Conservation (phyloP, 2,329 filamentous ascomycete genomes). For the Neopestalotiopsis rosae region DNA sequence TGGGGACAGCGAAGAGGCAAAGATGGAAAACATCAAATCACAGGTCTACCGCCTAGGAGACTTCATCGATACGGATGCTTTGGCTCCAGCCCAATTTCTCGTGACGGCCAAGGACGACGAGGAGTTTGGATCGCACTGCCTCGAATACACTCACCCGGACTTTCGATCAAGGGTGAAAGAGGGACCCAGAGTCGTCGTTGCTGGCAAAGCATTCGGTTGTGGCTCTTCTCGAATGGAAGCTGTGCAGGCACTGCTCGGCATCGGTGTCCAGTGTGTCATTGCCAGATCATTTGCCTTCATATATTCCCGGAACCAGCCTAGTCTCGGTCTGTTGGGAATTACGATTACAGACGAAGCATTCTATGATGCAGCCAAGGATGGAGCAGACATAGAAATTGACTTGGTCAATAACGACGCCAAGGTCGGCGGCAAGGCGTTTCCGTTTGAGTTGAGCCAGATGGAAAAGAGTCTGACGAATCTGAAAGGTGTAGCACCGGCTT, state of each 20-base stretch:
- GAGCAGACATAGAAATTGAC: constrained; percentile 8
- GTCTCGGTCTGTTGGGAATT: constrained; percentile 49
- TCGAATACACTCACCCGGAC: constrained; percentile 44
- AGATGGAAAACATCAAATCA: constrained; percentile 30
- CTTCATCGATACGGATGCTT: constrained; percentile 50
- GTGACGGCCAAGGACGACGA: constrained; percentile 36
- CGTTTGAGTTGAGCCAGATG: constrained; percentile 10
- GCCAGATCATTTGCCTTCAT: constrained; percentile 52
- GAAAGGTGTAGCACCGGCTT: background rate
- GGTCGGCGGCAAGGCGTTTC: constrained; percentile 11
- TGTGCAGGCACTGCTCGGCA: constrained; percentile 43
- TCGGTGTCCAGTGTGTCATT: constrained; percentile 47
- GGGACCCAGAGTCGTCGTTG: constrained; percentile 47
- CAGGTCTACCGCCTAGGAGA: constrained; percentile 48
- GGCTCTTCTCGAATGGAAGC: constrained; percentile 52
- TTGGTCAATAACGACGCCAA: background rate
- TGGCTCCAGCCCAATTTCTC: constrained; percentile 45
- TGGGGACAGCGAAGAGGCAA: background rate
- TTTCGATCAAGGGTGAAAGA: constrained; percentile 43
- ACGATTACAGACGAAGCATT: constrained; percentile 43
- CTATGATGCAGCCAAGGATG: constrained; percentile 35
- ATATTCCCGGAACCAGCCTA: constrained; percentile 50
- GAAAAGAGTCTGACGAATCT: constrained; percentile 2
- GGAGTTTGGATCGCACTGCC: constrained; percentile 43
- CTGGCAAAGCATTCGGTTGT: constrained; percentile 50